phyloP scores from a whole-genome alignment of 2,329 filamentous ascomycete species.

The Basipetospora chlamydospora region DNA sequence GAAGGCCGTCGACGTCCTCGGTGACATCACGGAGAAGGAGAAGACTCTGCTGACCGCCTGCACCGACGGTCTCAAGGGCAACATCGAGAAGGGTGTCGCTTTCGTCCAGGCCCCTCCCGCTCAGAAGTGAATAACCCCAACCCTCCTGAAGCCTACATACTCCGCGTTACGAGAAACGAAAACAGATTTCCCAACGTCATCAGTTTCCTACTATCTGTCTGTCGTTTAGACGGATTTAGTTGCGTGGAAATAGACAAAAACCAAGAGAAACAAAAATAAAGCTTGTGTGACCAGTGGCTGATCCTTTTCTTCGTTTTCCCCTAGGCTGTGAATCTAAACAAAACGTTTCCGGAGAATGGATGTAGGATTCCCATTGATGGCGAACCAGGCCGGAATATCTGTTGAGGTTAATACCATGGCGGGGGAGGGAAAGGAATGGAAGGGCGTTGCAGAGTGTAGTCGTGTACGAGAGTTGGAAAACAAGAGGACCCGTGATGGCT shows the following conservation, averaged over 20 bases:
- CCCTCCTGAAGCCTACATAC: too few species aligned
- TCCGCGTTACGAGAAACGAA: too few species aligned
- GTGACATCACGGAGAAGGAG: constrained; percentile 69
- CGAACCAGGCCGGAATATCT: too few species aligned
- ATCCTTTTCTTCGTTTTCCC: constrained; percentile 2
- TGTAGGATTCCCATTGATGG: too few species aligned
- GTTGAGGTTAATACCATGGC: too few species aligned
- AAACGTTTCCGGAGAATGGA: too few species aligned
- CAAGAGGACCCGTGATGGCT: too few species aligned
- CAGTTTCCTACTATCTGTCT: not conserved
- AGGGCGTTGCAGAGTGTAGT: too few species aligned
- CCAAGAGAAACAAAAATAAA: constrained; percentile 5
- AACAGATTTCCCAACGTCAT: too few species aligned
- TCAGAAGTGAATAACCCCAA: constrained; percentile 54
- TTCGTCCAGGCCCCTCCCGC: constrained; percentile 82
- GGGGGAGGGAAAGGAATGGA: too few species aligned
- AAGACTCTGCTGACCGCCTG: constrained; percentile 69
- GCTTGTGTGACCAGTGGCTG: constrained; percentile 1
- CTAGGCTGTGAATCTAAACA: constrained; percentile 7
- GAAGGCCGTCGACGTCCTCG: constrained; percentile 71
- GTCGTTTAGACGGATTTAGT: not conserved
- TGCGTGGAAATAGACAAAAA: constrained; percentile 5
- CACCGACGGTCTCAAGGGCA: constrained; percentile 69
- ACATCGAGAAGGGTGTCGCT: constrained; percentile 85
- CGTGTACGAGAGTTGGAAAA: too few species aligned